These are phyloP conservation scores for Globisporangium abappressorium DNA, from an alignment of 352 stramenopile genomes.

Conservation along the genomic window DNA sequence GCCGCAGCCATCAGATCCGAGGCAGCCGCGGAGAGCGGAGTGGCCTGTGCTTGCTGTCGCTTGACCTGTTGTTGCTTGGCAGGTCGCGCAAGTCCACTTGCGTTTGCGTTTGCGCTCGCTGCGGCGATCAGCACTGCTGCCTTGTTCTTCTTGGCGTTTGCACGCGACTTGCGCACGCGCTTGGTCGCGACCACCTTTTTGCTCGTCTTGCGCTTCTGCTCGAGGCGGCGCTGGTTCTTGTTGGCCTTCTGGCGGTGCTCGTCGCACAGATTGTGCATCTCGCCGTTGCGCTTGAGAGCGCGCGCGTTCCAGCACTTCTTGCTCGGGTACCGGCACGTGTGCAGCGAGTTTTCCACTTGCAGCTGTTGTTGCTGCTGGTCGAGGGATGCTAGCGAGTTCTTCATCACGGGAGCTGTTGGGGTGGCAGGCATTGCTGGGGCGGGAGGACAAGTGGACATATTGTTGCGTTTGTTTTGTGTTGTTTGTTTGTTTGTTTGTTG, in stretches of 20 bases:
- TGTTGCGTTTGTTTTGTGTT: neutral
- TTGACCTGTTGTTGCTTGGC: neutral
- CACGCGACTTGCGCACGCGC: slow-evolving; percentile 14
- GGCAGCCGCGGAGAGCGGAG: neutral
- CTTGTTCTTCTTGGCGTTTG: neutral
- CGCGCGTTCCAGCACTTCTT: slow-evolving; percentile 50
- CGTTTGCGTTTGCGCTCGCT: neutral
- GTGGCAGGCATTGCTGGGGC: neutral
- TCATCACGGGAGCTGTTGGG: neutral
- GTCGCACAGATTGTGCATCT: slow-evolving; percentile 49
- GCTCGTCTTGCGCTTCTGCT: slow-evolving; percentile 29
- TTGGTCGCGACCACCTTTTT: slow-evolving; percentile 14
- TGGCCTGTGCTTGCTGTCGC: neutral
- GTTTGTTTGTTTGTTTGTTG: neutral
- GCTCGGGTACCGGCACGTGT: slow-evolving; percentile 45
- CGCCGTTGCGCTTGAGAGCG: slow-evolving; percentile 42
- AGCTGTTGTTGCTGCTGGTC: neutral
- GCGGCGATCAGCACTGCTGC: neutral
- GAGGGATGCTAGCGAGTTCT: neutral
- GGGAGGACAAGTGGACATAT: neutral
- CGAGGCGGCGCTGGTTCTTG: slow-evolving; percentile 45
- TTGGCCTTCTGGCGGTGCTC: slow-evolving; percentile 52
- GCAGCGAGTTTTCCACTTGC: neutral
- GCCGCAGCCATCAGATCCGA: neutral
- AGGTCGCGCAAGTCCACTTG: neutral